Evolutionary conservation across 345 rosid species (phyloP), one percentile per base, ranked within the genome.

Genomic region (Eucalyptus victrix): DNA sequence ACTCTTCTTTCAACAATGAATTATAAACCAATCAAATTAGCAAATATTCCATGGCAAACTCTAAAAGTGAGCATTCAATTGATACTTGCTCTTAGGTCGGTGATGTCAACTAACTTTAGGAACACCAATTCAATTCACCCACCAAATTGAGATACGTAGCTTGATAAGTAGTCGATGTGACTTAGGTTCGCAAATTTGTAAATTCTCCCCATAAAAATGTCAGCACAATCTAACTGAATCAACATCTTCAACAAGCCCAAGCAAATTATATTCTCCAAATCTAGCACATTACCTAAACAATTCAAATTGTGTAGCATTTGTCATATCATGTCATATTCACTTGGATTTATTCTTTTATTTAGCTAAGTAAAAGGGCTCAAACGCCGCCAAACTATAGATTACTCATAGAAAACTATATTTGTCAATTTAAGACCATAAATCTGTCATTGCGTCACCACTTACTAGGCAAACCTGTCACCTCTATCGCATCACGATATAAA

Each of bases 401-500:
- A 40, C 5, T 76, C 47, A 12, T 7, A 21, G 47, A 21, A 40
- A 40, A 40, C 0, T 40, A 11, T 76, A 53, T 6, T 76, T 7
- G 2, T 76, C 17, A 76, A 7, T 76, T 40, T 76, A 40, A 21
- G 9, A 6, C 9, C 47, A 4, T 14, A 76, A 26, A 76, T 23
- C 3, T 12, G 5, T 42, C 16, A 5, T 2, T 4, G 6, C 0
- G 24, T 9, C 47, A 11, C 5, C 1, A 1, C 5, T 7, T 76
- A 40, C 44, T 76, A 44, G 85, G 85, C 85, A 76, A 76, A 40
- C 5, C 14, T 40, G 5, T 76, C 47, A 37, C 9, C 85, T 76
- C 30, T 21, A 76, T 24, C 9, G 14, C 47, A 76, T 21, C 85
- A 76, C 9, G 5, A 40, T 40, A 26, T 13, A 23, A 76, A 23